Evolutionary conservation across 768 basidiomycete species (phyloP).

Genomic region (Pisolithus marmoratus): DNA sequence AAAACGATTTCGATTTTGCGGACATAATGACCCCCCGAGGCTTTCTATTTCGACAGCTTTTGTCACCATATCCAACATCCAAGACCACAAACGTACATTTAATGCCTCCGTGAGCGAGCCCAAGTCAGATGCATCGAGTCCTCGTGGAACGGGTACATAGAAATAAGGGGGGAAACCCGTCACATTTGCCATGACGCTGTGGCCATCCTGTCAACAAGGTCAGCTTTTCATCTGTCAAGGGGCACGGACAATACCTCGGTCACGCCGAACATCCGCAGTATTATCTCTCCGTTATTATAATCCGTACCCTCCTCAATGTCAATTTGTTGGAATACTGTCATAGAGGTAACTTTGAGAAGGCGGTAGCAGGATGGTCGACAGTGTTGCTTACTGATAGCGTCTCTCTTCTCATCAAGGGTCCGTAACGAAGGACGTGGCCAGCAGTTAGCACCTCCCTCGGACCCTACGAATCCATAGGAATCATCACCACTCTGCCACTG

Average conservation of each 20-base stretch:
- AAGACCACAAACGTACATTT: conserved; percentile 51
- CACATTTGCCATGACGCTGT: conserved; percentile 85
- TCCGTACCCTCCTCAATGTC: conserved; percentile 74
- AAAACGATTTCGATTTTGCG: conserved; percentile 51
- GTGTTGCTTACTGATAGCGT: conserved; percentile 57
- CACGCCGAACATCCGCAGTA: conserved; percentile 80
- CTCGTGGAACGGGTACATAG: conserved; percentile 82
- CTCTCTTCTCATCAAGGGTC: conserved; percentile 50
- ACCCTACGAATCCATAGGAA: conserved; percentile 33
- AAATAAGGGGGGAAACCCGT: conserved; percentile 89
- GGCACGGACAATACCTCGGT: conserved; percentile 55
- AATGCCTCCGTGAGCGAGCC: conserved; percentile 59
- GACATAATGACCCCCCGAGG: conserved; percentile 35
- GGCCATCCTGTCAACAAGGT: conserved; percentile 37
- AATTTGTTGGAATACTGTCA: conserved; percentile 89
- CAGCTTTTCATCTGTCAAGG: background rate
- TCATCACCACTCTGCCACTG: background rate
- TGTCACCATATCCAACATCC: background rate
- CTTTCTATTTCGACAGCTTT: conserved; percentile 9
- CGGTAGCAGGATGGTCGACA: background rate
- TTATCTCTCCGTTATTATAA: conserved; percentile 34
- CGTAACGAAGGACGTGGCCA: conserved; percentile 66
- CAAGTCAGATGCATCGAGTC: conserved; percentile 67
- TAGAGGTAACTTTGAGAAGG: background rate
- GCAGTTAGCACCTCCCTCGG: conserved; percentile 71